Base-by-base conservation (phyloP, 164 flowering plant species). In the Vitis labrusca region DNA sequence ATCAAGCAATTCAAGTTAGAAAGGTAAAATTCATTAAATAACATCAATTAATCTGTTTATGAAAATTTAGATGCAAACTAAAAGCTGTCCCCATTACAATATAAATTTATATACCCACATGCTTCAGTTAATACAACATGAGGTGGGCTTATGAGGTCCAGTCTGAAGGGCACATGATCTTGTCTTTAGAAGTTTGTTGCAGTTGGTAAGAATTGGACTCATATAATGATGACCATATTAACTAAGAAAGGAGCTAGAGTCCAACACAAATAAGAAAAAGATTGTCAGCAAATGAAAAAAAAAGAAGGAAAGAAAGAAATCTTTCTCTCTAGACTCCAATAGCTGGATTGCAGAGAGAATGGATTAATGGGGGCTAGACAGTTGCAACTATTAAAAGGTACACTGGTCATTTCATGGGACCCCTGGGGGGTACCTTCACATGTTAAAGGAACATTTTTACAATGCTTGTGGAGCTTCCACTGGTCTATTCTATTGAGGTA, bases 91-190 rank as follows among this genome's bases (percentile, higher is more conserved):
- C 50, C 50, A 15, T 14, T 32, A 50, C 58, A 59, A 15, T 27
- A 32, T 51, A 9, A 3, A 37, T 37, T 37, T 37, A 37, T 37
- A 27, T 17, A 14, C 12, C 55, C 63, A 65, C 67, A 63, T 58
- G 37, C 49, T 55, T 52, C 23, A 23, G 72, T 59, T 59, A 71
- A 68, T 65, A 65, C 71, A 65, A 37, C 65, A 71, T 60, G 73
- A 67, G 80, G 68, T 64, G 54, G 71, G 68, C 29, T 52, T 11
- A 37, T 47, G 15, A 57, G 61, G 58, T 59, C 15, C 65, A 48
- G 71, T 65, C 54, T 71, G 60, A 50, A 48, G 59, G 30, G 73
- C 76, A 78, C 80, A 74, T 77, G 80, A 64, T 68, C 62, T 37
- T 37, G 44, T 37, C 44, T 37, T 37, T 37, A 37, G 44, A 37